Base-by-base conservation (phyloP, 139 green algal species). In the Edaphochlamys debaryana region DNA sequence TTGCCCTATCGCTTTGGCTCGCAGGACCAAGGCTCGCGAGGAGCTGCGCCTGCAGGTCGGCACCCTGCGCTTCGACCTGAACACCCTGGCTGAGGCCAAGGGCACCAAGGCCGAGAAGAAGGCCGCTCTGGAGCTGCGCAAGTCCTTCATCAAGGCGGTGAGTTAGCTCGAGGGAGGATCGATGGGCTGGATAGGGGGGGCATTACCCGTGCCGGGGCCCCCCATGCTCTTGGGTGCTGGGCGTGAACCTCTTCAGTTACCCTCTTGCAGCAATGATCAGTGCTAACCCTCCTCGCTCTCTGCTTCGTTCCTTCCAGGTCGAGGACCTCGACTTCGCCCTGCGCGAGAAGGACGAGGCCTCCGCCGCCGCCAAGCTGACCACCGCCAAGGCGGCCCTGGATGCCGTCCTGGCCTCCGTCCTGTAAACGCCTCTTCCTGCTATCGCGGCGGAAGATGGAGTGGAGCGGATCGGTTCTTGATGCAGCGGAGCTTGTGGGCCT, bases 21-120 rank as follows among this genome's bases (percentile, higher is more conserved):
- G 11, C 91, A 97, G 94, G 95, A 95, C 92, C 48, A 81, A 95
- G 88, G 95, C 92, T 30, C 89, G 92, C 34, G 92, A 98, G 90
- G 88, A 98, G 90, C 93, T 98, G 88, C 94, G 95, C 68, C 89
- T 90, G 82, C 94, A 96, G 90, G 84, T 98, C 13, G 95, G 95
- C 75, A 98, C 90, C 79, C 89, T 98, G 84, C 92, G 95, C 72
- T 97, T 98, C 80, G 96, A 98, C 92, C 87, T 98, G 69, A 96
- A 96, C 91, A 91, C 91, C 36, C 85, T 98, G 70, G 92, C 92
- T 38, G 83, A 67, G 20, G 74, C 85, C 76, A 94, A 95, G 86
- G 71, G 38, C 34, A 54, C 80, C 85, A 98, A 98, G 94, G 89
- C 86, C 34, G 91, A 91, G 54, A 95, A 94, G 91, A 96, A 96